These are phyloP conservation scores for Trichoderma erinaceum DNA, from an alignment of 495 filamentous ascomycete species.

Conservation along the genomic window DNA sequence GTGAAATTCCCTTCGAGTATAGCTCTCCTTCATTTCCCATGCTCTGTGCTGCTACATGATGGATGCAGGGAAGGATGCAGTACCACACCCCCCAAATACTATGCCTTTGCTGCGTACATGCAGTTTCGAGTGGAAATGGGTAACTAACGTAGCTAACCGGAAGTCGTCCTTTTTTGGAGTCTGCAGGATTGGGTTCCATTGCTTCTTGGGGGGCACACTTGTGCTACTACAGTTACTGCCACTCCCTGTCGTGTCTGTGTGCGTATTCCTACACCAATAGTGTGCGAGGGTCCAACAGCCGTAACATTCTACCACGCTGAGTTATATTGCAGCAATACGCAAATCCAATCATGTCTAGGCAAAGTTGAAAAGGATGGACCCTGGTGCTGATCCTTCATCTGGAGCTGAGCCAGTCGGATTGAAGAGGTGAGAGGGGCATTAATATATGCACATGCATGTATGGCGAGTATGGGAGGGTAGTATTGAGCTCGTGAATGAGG, in stretches of 20 bases:
- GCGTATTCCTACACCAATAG: too few relatives aligned
- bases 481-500: not conserved
- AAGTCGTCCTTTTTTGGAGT: not conserved
- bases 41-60: not conserved
- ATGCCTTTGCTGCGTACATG: not conserved
- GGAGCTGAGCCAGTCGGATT: not conserved
- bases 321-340: not conserved
- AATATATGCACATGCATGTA: not conserved
- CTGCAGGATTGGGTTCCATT: constrained; percentile 4
- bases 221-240: not conserved
- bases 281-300: too few relatives aligned
- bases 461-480: not conserved
- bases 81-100: not conserved
- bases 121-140: not conserved
- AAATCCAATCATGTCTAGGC: not conserved
- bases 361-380: not conserved
- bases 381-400: not conserved
- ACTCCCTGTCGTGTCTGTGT: too few relatives aligned
- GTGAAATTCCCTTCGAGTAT: not conserved
- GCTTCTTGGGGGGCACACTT: not conserved
- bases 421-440: not conserved
- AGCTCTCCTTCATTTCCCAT: not conserved
- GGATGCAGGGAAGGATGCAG: not conserved
- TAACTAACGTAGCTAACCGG: not conserved
- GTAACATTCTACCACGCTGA: too few relatives aligned